These are phyloP conservation scores for Geranium incanum DNA, from an alignment of 441 rosid species.

Conservation along the genomic window DNA sequence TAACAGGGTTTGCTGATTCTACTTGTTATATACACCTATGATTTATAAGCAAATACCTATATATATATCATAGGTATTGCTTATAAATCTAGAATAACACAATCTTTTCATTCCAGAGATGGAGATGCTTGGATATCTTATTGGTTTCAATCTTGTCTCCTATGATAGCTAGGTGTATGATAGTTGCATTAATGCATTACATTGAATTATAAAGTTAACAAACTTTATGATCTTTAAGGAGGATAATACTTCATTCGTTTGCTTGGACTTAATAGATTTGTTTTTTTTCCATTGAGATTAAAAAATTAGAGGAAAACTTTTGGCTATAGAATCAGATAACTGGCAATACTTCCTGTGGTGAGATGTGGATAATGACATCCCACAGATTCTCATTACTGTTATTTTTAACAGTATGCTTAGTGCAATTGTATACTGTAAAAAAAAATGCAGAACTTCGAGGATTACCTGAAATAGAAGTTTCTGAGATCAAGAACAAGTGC, in stretches of 20 bases:
- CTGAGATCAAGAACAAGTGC: constrained; percentile 7
- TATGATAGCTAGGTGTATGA: not conserved
- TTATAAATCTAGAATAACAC: constrained; percentile 13
- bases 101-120: not conserved
- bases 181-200: constrained; percentile 1
- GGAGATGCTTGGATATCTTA: constrained; percentile 14
- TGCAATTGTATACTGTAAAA: not conserved
- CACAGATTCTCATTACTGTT: not conserved
- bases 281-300: not conserved
- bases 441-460: not conserved
- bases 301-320: not conserved
- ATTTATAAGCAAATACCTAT: not conserved
- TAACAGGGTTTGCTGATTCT: constrained; percentile 9
- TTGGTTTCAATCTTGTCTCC: constrained; percentile 1
- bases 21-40: not conserved
- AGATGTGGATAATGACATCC: not conserved
- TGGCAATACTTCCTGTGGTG: not conserved
- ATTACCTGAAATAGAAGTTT: constrained; percentile 8
- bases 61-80: constrained; percentile 7
- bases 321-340: not conserved
- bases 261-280: not conserved
- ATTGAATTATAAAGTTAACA: not conserved
- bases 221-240: not conserved
- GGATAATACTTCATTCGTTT: not conserved
- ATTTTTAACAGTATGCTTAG: not conserved